Evolutionary conservation across 1,139 yeast genomes (phyloP).

Genomic region (Hyphopichia buzzinii): DNA sequence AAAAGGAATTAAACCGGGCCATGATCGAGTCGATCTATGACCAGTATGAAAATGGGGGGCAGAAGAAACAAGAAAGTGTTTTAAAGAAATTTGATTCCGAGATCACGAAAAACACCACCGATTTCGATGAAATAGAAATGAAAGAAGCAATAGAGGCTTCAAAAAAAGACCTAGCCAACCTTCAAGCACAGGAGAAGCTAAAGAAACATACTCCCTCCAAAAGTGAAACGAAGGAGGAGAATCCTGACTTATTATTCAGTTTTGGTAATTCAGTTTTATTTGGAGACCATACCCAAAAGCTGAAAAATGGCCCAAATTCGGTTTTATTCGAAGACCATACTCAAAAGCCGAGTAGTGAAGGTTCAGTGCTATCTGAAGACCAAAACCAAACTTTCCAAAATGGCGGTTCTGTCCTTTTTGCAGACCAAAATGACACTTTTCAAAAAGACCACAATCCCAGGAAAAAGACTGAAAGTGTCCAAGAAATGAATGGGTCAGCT

Average conservation of each 20-base stretch:
- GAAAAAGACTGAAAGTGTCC: too few relatives aligned
- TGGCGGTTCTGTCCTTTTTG: too few relatives aligned
- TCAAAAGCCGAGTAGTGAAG: too few relatives aligned
- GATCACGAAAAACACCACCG: conserved; percentile 1
- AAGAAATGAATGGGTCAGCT: too few relatives aligned
- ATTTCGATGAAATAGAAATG: conserved; percentile 34
- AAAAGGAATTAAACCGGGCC: conserved; percentile 30
- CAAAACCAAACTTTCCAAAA: too few relatives aligned
- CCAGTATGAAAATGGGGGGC: conserved; percentile 18
- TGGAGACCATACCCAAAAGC: neutral
- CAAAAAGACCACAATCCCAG: too few relatives aligned
- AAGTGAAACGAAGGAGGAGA: too few relatives aligned
- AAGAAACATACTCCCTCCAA: neutral
- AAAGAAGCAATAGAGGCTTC: conserved; percentile 48
- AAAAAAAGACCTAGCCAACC: conserved; percentile 28
- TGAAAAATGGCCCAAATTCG: too few relatives aligned
- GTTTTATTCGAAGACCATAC: too few relatives aligned
- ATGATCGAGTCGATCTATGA: conserved; percentile 39
- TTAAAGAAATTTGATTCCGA: neutral
- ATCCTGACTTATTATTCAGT: conserved; percentile 4
- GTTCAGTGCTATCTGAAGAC: too few relatives aligned
- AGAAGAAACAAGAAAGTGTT: neutral
- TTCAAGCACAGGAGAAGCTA: conserved; percentile 20
- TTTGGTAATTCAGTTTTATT: conserved; percentile 14
- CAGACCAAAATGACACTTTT: too few relatives aligned